Base-by-base conservation (phyloP, 192 early-diverging fungal species). In the Coemansia furcata region DNA sequence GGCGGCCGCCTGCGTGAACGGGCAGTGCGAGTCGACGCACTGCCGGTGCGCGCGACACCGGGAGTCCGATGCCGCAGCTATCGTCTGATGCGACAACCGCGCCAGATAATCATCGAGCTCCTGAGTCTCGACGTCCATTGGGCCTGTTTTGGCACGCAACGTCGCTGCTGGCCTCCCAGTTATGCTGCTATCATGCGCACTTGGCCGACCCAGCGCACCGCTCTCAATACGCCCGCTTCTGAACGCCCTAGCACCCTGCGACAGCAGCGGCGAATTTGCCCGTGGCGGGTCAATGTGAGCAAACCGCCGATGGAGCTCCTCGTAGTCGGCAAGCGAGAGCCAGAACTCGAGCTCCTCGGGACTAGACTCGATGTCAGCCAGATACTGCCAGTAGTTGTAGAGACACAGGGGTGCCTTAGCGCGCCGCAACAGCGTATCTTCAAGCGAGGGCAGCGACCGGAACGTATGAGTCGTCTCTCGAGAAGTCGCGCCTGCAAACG, bases 321-420 rank as follows among this genome's bases (percentile, higher is more conserved):
- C 91, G 68, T 90, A 90, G 60, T 88, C 87, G 4, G 85, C 83
- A 32, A 93, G 83, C 67, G 91, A 89, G 29, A 93, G 71, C 77
- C 88, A 93, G 67, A 93, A 93, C 63, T 93, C 90, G 9, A 93
- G 83, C 63, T 89, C 85, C 68, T 90, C 89, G 35, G 86, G 76
- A n/a, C 80, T 79, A 35, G 77, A 68, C 52, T 90, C 86, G 50
- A 84, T 71, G 63, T 91, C 89, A n/a, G 88, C 74, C 81, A 93
- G 84, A 42, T 88, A 86, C 50, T 90, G 77, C 73, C 90, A 93
- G 76, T 87, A 91, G 69, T 91, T 91, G 63, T 84, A 91, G n/a
- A 93, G 74, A 60, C 91, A 93, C 32, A 93, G 80, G 3, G 91
- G 91, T 9, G 87, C 88, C 36, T 78, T 64, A 1, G 90, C 89